Evolutionary conservation across 176 grass and related monocot genomes (phyloP).

Genomic region (Cenchrus americanus): DNA sequence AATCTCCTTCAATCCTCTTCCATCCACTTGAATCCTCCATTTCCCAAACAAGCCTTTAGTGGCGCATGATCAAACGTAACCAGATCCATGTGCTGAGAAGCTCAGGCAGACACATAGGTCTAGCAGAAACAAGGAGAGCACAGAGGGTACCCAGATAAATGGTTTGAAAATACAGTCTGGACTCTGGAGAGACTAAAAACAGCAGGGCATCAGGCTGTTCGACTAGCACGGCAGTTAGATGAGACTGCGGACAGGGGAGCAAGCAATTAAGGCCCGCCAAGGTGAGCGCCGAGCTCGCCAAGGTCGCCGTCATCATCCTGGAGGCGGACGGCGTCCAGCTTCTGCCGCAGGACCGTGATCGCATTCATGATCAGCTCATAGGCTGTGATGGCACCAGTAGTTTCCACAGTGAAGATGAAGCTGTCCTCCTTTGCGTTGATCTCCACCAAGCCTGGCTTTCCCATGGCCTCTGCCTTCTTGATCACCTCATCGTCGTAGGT

Average conservation of each 20-base stretch:
- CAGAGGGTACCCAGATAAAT: neutral
- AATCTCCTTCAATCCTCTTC: no score
- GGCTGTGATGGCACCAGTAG: constrained; percentile 76
- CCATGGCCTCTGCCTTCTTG: constrained; percentile 92
- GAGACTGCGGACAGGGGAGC: neutral
- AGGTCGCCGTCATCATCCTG: constrained; percentile 76
- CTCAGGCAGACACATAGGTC: neutral
- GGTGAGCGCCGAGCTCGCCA: constrained; percentile 77
- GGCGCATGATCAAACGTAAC: neutral
- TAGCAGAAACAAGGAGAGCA: neutral
- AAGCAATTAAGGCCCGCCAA: constrained; percentile 45
- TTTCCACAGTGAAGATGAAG: constrained; percentile 93
- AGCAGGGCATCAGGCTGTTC: neutral
- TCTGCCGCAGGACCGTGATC: constrained; percentile 73
- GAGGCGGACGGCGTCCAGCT: constrained; percentile 82
- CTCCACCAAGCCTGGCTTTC: constrained; percentile 81
- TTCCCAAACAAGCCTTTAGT: no score
- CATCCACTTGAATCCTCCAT: no score
- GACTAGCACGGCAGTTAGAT: constrained; percentile 27
- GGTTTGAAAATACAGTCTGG: neutral
- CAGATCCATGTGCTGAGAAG: neutral
- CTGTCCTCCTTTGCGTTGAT: constrained; percentile 85
- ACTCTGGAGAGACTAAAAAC: neutral
- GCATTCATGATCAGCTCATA: constrained; percentile 80
- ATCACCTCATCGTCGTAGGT: constrained; percentile 93